Base-by-base conservation (phyloP, 257 asterid species). In the Capsicum rhomboideum region DNA sequence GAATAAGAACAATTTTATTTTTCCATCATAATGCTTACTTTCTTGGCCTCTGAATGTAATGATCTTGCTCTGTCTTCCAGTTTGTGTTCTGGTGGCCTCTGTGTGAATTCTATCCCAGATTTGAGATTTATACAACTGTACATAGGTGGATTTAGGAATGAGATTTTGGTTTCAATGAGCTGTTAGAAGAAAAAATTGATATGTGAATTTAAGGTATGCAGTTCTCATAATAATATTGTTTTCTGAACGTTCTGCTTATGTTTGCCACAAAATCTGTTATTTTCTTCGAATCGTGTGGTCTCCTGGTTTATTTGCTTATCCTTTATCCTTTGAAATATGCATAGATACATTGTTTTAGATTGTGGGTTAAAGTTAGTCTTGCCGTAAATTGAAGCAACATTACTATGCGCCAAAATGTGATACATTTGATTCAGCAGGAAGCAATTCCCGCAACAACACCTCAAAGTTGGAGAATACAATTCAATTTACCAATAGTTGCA, bases 401-500 rank as follows among this genome's bases (percentile, higher is more conserved):
- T 83, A 87, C 85, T 87, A 89, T 89, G 92, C 89, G 87, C 80
- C 87, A 89, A 86, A n/a, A n/a, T n/a, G n/a, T n/a, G n/a, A n/a
- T n/a, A n/a, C n/a, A n/a, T n/a, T n/a, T n/a, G n/a, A n/a, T 85
- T 59, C 90, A 59, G 72, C 86, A 14, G 88, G 86, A 79, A 84
- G 81, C 69, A 89, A 84, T 84, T 82, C 90, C 71, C 83, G 83
- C 84, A 87, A 84, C 86, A 58, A 79, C 82, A 77, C 84, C 69
- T 10, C 90, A 26, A 84, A 87, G 67, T 34, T 75, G 9, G 92
- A 84, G 31, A 86, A 79, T 82, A 82, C 86, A 79, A 64, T 79
- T 78, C 92, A 68, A 14, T 85, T 84, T 82, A 84, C 88, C 84
- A 89, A 83, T 68, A 89, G 89, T 42, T 89, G 92, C 80, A 89